These are phyloP conservation scores for Ilex asprella DNA, from an alignment of 257 asterid species.

Conservation along the genomic window DNA sequence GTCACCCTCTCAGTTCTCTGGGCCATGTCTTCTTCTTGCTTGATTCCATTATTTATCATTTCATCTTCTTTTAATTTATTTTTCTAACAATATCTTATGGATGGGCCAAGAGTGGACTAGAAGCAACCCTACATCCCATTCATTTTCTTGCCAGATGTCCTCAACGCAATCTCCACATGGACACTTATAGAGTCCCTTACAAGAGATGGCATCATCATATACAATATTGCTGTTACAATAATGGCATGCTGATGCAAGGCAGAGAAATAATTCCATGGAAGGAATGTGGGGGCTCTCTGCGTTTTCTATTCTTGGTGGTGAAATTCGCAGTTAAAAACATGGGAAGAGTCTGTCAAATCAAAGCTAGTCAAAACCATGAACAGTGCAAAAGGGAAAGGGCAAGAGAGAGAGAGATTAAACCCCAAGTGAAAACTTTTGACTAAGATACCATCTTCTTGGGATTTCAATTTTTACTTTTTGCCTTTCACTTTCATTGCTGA, in stretches of 20 bases:
- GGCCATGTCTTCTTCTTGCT: no score
- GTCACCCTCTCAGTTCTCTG: no score
- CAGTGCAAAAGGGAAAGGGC: slow-evolving; percentile 11
- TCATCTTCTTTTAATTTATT: no score
- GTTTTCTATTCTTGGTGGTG: neutral
- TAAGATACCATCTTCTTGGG: slow-evolving; percentile 44
- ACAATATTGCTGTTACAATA: neutral
- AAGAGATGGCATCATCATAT: no score
- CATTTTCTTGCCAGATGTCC: slow-evolving; percentile 22
- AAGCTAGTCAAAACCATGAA: slow-evolving; percentile 24
- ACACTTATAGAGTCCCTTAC: neutral
- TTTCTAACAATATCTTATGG: no score
- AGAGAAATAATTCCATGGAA: no score
- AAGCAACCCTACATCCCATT: slow-evolving; percentile 21
- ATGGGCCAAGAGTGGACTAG: slow-evolving; percentile 9
- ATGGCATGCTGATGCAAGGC: neutral
- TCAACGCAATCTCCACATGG: slow-evolving; percentile 1
- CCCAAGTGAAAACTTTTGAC: slow-evolving; percentile 1
- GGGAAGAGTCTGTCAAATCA: slow-evolving; percentile 20
- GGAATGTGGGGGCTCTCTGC: neutral
- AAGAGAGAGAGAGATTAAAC: no score
- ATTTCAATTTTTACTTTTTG: slow-evolving; percentile 29
- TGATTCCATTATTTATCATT: no score
- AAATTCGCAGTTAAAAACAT: neutral
- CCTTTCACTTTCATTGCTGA: slow-evolving; percentile 20